Evolutionary conservation across 331 rosid genomes (phyloP).

Genomic region (Rhamnella rubrinervis): DNA sequence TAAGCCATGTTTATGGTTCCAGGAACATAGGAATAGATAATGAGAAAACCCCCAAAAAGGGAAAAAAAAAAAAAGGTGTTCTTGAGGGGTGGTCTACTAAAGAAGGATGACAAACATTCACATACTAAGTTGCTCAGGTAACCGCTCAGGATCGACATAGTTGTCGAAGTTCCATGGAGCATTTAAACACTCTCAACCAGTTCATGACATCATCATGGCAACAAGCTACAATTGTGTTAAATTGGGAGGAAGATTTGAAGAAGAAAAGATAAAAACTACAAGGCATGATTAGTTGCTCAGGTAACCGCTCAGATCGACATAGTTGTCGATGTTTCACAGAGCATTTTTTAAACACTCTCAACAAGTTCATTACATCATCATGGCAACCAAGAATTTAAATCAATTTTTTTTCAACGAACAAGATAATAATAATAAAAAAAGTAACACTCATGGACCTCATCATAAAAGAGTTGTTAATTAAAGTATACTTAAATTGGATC

Average conservation of each 20-base stretch:
- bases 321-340: constrained; percentile 45
- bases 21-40: no score
- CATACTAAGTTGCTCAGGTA: constrained; percentile 64
- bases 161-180: constrained; percentile 51
- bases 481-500: no score
- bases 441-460: not conserved
- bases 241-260: no score
- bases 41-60: not conserved
- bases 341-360: constrained; percentile 46
- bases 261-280: not conserved
- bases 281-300: constrained; percentile 60
- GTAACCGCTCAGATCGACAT: constrained; percentile 80
- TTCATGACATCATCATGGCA: constrained; percentile 53
- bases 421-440: not conserved
- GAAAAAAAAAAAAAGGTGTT: not conserved
- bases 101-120: not conserved
- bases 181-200: constrained; percentile 45
- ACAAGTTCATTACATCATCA: constrained; percentile 47
- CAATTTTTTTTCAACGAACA: not conserved
- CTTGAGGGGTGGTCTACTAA: not conserved
- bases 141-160: constrained; percentile 76
- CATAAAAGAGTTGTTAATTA: not conserved
- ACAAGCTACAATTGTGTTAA: constrained; percentile 11
- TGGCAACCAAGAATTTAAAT: constrained; percentile 21
- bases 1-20: no score